phyloP scores from a whole-genome alignment of 768 basidiomycete genomes.

The Termitomyces sp. region DNA sequence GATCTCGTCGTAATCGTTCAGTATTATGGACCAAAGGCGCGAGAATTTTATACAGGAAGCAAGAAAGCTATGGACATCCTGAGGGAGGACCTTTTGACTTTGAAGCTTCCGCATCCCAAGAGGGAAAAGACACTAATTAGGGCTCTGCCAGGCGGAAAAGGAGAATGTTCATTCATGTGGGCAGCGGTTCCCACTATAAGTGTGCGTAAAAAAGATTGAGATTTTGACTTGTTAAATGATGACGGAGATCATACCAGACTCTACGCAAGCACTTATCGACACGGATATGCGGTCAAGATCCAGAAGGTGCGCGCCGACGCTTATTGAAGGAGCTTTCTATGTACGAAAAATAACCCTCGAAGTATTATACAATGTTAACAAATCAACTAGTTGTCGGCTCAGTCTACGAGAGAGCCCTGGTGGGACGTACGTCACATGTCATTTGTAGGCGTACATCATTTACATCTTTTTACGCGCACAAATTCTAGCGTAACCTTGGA shows the following conservation, averaged over 20 bases:
- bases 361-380: background rate
- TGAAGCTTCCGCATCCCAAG: slow-evolving; percentile 41
- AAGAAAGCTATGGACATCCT: slow-evolving; percentile 24
- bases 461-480: background rate
- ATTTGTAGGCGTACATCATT: background rate
- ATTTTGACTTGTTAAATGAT: background rate
- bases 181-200: background rate
- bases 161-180: slow-evolving; percentile 25
- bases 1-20: slow-evolving; percentile 30
- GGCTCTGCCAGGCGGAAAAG: slow-evolving; percentile 19
- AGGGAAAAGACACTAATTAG: slow-evolving; percentile 28
- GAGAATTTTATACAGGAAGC: slow-evolving; percentile 29
- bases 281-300: slow-evolving; percentile 11
- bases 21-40: slow-evolving; percentile 34
- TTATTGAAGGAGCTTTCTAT: slow-evolving; percentile 26
- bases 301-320: slow-evolving; percentile 5
- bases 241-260: slow-evolving; percentile 8
- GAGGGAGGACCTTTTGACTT: slow-evolving; percentile 28
- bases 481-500: slow-evolving; percentile 2
- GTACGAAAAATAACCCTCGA: slow-evolving; percentile 15
- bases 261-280: slow-evolving; percentile 19
- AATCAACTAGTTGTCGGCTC: slow-evolving; percentile 9
- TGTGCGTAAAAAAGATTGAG: slow-evolving; percentile 5
- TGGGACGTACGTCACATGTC: slow-evolving; percentile 10
- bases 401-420: slow-evolving; percentile 3